Evolutionary conservation across 768 basidiomycete species (phyloP).

Genomic region (Hericium coralloides): DNA sequence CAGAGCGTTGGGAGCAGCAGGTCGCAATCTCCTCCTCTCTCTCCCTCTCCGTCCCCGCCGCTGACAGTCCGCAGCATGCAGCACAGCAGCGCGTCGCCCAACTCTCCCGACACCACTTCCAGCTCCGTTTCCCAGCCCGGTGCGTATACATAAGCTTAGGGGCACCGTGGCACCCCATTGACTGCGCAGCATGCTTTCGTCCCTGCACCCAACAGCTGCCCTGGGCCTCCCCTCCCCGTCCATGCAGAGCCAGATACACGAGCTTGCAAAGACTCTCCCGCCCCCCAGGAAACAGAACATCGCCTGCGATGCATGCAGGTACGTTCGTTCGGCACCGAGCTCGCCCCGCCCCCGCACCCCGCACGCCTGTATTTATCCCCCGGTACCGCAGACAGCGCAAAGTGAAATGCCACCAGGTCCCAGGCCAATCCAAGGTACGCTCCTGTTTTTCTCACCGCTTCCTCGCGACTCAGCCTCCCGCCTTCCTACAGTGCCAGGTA

Average conservation of each 20-base stretch:
- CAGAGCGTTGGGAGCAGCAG: too few species aligned
- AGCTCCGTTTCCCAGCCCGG: conserved; percentile 9
- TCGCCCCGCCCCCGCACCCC: conserved; percentile 6
- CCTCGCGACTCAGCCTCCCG: background rate
- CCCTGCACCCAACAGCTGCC: conserved; percentile 29
- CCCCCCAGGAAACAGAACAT: conserved; percentile 91
- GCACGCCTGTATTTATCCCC: conserved; percentile 4
- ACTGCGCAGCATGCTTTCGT: conserved; percentile 21
- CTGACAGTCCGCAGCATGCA: background rate
- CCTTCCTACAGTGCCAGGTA: conserved; percentile 16
- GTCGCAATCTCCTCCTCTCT: background rate
- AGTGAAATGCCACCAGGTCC: conserved; percentile 80
- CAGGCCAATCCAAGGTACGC: conserved; percentile 39
- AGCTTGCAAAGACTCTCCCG: conserved; percentile 69
- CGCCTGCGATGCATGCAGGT: conserved; percentile 91
- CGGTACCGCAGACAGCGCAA: conserved; percentile 57
- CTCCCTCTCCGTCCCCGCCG: background rate
- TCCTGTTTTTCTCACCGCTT: background rate
- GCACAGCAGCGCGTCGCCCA: background rate
- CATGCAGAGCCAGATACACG: conserved; percentile 76
- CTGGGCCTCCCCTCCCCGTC: conserved; percentile 55
- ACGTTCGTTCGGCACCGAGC: conserved; percentile 11
- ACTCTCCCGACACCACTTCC: background rate
- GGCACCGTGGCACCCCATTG: conserved; percentile 5
- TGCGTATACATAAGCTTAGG: conserved; percentile 2